phyloP scores from a whole-genome alignment of 352 stramenopile species.

The Phytophthora pseudosyringae region DNA sequence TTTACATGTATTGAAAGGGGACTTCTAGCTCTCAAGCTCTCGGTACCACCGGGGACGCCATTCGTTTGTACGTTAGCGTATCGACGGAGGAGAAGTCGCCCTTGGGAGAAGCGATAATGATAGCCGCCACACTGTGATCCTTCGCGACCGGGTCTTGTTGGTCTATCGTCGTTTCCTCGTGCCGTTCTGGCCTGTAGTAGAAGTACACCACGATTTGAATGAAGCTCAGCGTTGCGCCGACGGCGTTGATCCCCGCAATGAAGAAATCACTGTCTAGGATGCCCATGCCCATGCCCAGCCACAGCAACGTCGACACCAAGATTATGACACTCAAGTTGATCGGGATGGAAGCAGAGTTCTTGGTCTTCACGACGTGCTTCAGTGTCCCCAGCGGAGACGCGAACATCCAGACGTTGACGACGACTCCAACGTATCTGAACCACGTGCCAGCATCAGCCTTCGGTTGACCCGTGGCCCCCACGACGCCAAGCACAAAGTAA shows the following conservation, averaged over 20 bases:
- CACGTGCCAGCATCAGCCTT: no score
- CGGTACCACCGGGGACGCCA: constrained; percentile 4
- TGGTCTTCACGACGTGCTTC: no score
- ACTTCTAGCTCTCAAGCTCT: no score
- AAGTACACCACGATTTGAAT: constrained; percentile 57
- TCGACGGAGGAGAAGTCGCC: neutral
- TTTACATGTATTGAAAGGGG: no score
- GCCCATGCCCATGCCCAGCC: constrained; percentile 48
- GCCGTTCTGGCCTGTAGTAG: constrained; percentile 27
- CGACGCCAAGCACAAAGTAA: no score
- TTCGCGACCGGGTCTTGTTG: neutral
- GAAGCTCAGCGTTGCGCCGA: constrained; percentile 40
- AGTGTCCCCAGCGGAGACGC: no score
- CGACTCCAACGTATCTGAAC: no score
- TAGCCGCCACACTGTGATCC: neutral
- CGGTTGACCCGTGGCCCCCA: no score
- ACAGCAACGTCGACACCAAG: constrained; percentile 47
- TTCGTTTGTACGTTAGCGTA: neutral
- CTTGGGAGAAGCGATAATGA: constrained; percentile 3
- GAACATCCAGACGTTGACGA: no score
- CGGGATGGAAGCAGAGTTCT: constrained; percentile 49
- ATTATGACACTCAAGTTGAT: constrained; percentile 53
- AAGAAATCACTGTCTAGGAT: constrained; percentile 44
- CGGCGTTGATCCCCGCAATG: constrained; percentile 40
- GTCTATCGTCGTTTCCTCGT: neutral